A percentile compares a stretch with the other conserved stretches of the same genome.
Evolutionary conservation across 805 yeast species (phyloP).

Genomic region (Zygosaccharomyces bisporus): DNA sequence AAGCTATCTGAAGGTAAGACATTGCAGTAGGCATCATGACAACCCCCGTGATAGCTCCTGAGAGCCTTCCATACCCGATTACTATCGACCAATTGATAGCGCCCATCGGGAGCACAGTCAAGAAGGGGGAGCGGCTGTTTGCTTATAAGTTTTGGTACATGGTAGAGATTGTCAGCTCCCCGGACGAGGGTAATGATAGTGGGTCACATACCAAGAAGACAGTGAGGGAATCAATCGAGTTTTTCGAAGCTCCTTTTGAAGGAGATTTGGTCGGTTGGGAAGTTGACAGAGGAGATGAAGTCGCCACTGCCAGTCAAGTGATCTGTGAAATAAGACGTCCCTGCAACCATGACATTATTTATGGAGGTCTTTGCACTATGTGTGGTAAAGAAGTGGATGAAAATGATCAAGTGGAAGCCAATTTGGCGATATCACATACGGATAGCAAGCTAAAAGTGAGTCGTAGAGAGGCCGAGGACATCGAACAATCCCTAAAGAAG

Average conservation of each 20-base stretch:
- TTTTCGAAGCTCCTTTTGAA: constrained; percentile 78
- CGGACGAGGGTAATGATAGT: constrained; percentile 22
- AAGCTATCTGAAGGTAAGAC: background rate
- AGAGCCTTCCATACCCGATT: constrained; percentile 40
- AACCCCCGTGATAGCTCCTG: constrained; percentile 26
- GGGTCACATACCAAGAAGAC: constrained; percentile 28
- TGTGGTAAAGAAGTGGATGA: constrained; percentile 81
- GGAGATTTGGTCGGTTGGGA: constrained; percentile 57
- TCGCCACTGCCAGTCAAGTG: constrained; percentile 44
- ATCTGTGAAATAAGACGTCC: constrained; percentile 68
- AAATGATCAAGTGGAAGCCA: constrained; percentile 63
- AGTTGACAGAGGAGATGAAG: constrained; percentile 56
- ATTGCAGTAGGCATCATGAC: constrained; percentile 17
- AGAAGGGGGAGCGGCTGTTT: constrained; percentile 38
- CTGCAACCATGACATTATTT: constrained; percentile 89
- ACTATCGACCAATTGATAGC: constrained; percentile 37
- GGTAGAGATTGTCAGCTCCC: constrained; percentile 35
- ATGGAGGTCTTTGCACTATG: constrained; percentile 89
- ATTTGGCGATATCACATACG: constrained; percentile 77
- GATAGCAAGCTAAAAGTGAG: constrained; percentile 80
- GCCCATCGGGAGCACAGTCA: constrained; percentile 33
- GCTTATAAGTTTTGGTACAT: constrained; percentile 46
- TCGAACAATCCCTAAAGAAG: constrained; percentile 64
- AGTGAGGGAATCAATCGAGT: constrained; percentile 62
- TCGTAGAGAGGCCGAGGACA: constrained; percentile 76